phyloP scores from a whole-genome alignment of 1,284 basidiomycete genomes.

The Athelia sp. region DNA sequence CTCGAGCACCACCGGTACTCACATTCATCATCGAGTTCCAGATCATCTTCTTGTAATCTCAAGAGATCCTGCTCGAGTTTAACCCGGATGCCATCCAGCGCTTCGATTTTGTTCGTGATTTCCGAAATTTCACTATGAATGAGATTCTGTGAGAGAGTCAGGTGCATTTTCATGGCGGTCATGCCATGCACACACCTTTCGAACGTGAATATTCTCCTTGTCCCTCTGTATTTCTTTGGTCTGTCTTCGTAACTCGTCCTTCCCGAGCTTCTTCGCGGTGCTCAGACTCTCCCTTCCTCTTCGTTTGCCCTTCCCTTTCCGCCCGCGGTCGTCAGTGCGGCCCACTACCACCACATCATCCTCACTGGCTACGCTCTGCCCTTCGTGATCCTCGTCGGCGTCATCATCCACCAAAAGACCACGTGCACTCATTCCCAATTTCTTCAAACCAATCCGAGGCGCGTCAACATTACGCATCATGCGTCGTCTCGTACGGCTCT shows the following conservation, averaged over 20 bases:
- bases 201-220: slow-evolving; percentile 86
- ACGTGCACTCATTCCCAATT: slow-evolving; percentile 70
- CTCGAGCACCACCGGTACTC: slow-evolving; percentile 24
- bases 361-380: slow-evolving; percentile 58
- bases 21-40: slow-evolving; percentile 95
- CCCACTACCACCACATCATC: slow-evolving; percentile 61
- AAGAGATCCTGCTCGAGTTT: slow-evolving; percentile 83
- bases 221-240: slow-evolving; percentile 81
- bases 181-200: slow-evolving; percentile 58
- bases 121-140: slow-evolving; percentile 84
- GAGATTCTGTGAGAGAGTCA: slow-evolving; percentile 51
- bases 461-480: slow-evolving; percentile 79
- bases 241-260: slow-evolving; percentile 79
- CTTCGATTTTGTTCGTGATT: slow-evolving; percentile 84
- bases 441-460: slow-evolving; percentile 73
- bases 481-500: slow-evolving; percentile 67
- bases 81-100: slow-evolving; percentile 76
- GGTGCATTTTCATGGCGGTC: slow-evolving; percentile 10
- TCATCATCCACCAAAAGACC: slow-evolving; percentile 57
- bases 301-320: slow-evolving; percentile 49
- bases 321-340: slow-evolving; percentile 27
- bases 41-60: slow-evolving; percentile 88
- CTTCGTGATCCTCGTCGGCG: slow-evolving; percentile 38
- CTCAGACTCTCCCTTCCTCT: slow-evolving; percentile 64
- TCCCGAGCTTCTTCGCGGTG: slow-evolving; percentile 67